Evolutionary conservation across 108 stramenopile genomes (phyloP).

Genomic region (Nitzschia sp.): DNA sequence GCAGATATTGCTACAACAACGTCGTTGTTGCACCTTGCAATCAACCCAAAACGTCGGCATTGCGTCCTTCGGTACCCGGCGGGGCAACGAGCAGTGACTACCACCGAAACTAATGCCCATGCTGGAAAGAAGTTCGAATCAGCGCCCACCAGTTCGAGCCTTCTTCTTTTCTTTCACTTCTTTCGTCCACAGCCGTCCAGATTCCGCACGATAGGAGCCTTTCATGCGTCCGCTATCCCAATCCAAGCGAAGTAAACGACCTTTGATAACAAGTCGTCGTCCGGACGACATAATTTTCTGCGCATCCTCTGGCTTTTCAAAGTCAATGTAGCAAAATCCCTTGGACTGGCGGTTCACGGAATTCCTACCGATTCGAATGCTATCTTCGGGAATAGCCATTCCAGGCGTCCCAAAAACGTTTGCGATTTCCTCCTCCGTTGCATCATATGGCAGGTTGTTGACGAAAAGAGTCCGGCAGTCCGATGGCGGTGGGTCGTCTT

Average conservation of each 20-base stretch:
- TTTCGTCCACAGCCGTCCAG: slow-evolving; percentile 71
- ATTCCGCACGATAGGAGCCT: slow-evolving; percentile 60
- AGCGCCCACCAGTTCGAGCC: background rate
- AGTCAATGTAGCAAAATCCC: slow-evolving; percentile 85
- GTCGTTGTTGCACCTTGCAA: no score
- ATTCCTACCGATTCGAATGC: slow-evolving; percentile 75
- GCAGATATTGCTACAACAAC: no score
- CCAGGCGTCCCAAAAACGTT: slow-evolving; percentile 50
- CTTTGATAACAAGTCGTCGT: slow-evolving; percentile 39
- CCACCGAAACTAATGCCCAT: no score
- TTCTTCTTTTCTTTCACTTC: slow-evolving; percentile 31
- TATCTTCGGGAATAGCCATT: slow-evolving; percentile 43
- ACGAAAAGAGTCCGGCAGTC: slow-evolving; percentile 87
- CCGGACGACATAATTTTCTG: slow-evolving; percentile 55
- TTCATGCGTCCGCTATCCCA: slow-evolving; percentile 83
- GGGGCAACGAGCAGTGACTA: no score
- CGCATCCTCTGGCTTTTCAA: slow-evolving; percentile 61
- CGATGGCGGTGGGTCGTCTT: slow-evolving; percentile 27
- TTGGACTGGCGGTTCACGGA: slow-evolving; percentile 60
- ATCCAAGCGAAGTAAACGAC: slow-evolving; percentile 66
- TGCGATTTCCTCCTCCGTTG: slow-evolving; percentile 78
- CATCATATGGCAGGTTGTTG: slow-evolving; percentile 90
- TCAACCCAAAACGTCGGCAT: no score
- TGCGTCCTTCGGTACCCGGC: no score
- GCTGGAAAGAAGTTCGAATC: no score